Evolutionary conservation across 2,329 filamentous ascomycete species (phyloP), one percentile per base, ranked within the genome.

Genomic region (Aspergillus japonicus): DNA sequence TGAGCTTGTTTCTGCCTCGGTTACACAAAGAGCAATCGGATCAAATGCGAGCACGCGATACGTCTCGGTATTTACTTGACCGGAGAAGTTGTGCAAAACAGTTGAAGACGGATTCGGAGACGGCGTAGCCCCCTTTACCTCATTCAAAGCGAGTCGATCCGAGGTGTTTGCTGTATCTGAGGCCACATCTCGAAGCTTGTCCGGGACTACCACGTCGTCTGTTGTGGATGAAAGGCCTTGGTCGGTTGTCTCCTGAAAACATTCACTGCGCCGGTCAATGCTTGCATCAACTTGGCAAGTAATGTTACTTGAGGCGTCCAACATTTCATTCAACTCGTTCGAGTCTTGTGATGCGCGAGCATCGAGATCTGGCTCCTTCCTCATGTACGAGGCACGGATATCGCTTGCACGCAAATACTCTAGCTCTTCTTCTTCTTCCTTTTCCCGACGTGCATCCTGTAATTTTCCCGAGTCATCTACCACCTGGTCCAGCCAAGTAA

Each of bases 1-100:
- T 11, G 73, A 71, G 31, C 66, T 71, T 26, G 74, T 71, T 44
- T 73, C 69, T 5, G 74, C 69, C 24, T 70, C 67, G 16, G 62
- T 71, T 2, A 78, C 64, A 57, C 69, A 57, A 5, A 66, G 64
- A 4, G 64, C 70, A 7, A 66, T 68, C 11, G 71, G 60, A 58
- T 79, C 76, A 55, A 75, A 77, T 10, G 75, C 73, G 29, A 79
- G 66, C n/a, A 78, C 68, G 26, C 71, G 71, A 60, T 76, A 76
- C 4, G 60, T 62, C 7, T 66, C 61, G 24, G 62, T 21, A n/a
- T 54, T 47, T 23, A 57, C 47, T 3, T 53, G 12, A 16, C 26
- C 24, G 24, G n/a, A 11, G n/a, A 47, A 14, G 2, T 6, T 4
- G 19, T 26, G 49, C 29, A n/a, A 10, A 7, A 21, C n/a, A 12